These are phyloP conservation scores for Phytopythium chamaehyphon DNA, from an alignment of 352 stramenopile species.

Conservation along the genomic window DNA sequence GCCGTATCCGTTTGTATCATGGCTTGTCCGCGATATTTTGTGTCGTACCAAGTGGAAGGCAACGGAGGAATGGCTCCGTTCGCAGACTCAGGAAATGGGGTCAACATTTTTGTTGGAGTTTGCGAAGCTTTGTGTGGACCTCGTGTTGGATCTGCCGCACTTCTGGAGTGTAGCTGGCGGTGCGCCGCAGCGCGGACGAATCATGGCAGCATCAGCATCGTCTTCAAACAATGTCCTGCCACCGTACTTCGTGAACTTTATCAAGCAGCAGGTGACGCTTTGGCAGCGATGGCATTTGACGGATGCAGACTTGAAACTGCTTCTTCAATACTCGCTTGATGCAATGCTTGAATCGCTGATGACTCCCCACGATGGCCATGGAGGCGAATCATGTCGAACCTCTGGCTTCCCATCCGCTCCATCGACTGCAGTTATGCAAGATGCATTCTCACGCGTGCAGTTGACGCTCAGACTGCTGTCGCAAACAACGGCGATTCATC, in stretches of 20 bases:
- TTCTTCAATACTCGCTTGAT: slow-evolving; percentile 57
- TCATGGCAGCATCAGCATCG: slow-evolving; percentile 10
- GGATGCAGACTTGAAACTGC: slow-evolving; percentile 40
- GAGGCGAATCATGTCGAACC: slow-evolving; percentile 6
- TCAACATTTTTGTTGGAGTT: slow-evolving; percentile 73
- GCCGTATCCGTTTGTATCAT: slow-evolving; percentile 36
- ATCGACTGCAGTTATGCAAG: slow-evolving; percentile 62
- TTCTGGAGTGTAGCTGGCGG: slow-evolving; percentile 28
- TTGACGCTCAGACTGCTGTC: slow-evolving; percentile 52
- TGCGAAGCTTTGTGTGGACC: slow-evolving; percentile 68
- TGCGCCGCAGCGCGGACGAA: slow-evolving; percentile 23
- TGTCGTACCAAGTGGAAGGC: slow-evolving; percentile 78
- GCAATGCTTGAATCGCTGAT: slow-evolving; percentile 52
- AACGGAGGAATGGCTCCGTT: slow-evolving; percentile 61
- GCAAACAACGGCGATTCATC: slow-evolving; percentile 67
- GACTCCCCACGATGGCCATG: slow-evolving; percentile 6
- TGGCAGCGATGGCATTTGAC: slow-evolving; percentile 78
- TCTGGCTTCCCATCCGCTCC: slow-evolving; percentile 36
- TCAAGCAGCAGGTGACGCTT: slow-evolving; percentile 68
- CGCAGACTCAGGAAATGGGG: slow-evolving; percentile 48
- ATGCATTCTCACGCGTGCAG: slow-evolving; percentile 70
- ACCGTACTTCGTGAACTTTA: slow-evolving; percentile 85
- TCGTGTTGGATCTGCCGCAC: slow-evolving; percentile 73
- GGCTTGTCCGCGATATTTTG: slow-evolving; percentile 77
- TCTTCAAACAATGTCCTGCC: slow-evolving; percentile 65